phyloP scores from a whole-genome alignment of 179 eudicot species.

The Monotropa hypopitys region DNA sequence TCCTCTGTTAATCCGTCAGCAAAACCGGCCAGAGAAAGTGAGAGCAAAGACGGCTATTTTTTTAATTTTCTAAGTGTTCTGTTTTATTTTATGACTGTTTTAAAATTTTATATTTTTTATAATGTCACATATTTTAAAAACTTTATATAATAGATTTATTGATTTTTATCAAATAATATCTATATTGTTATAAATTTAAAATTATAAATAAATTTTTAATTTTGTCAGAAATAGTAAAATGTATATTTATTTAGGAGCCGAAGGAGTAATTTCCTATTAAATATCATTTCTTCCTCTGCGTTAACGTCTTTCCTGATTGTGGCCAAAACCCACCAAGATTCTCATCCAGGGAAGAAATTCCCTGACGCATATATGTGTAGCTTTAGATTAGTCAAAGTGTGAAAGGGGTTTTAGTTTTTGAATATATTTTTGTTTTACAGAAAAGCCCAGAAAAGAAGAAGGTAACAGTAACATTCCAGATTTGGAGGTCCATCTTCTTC shows the following conservation, averaged over 20 bases:
- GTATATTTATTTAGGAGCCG: too few relatives aligned
- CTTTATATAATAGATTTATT: too few relatives aligned
- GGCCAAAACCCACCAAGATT: not conserved
- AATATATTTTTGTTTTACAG: not conserved
- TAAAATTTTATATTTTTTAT: too few relatives aligned
- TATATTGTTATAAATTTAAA: too few relatives aligned
- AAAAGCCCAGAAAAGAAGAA: not conserved
- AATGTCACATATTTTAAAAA: too few relatives aligned
- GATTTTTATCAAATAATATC: too few relatives aligned
- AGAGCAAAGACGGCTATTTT: not conserved
- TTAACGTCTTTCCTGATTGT: not conserved
- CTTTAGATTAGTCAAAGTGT: not conserved
- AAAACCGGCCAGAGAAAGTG: not conserved
- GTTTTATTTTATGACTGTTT: too few relatives aligned
- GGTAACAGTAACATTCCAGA: not conserved
- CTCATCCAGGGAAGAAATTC: not conserved
- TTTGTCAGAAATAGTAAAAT: too few relatives aligned
- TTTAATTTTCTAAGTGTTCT: too few relatives aligned
- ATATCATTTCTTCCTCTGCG: not conserved
- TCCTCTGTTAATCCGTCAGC: conserved; percentile 7
- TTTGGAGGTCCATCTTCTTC: conserved; percentile 2
- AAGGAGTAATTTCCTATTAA: too few relatives aligned
- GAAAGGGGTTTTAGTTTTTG: not conserved
- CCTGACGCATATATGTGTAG: not conserved
- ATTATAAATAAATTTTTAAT: too few relatives aligned